Evolutionary conservation across 176 grass and related monocot species (phyloP).

Genomic region (Stipa capillata): DNA sequence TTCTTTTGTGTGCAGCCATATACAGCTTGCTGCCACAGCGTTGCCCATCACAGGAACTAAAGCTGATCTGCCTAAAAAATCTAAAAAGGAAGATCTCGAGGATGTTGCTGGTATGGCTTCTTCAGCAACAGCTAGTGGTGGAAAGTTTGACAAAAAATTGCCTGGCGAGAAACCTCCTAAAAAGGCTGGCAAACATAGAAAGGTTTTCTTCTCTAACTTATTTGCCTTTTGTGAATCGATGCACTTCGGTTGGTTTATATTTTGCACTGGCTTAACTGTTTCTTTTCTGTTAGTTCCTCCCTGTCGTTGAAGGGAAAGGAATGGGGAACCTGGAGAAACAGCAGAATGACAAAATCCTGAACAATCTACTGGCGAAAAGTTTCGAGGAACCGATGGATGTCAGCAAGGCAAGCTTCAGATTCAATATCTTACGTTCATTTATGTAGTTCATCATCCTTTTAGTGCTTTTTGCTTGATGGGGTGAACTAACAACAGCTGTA

Average conservation of each 20-base stretch:
- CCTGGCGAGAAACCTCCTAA: conserved; percentile 83
- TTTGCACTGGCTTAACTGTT: neutral
- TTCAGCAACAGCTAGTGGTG: conserved; percentile 83
- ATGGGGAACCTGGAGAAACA: conserved; percentile 58
- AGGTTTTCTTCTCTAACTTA: conserved; percentile 21
- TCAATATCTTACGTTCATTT: neutral
- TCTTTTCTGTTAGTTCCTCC: conserved; percentile 46
- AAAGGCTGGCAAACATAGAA: conserved; percentile 79
- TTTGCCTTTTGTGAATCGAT: neutral
- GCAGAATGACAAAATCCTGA: conserved; percentile 71
- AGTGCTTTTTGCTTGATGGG: neutral
- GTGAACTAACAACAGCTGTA: neutral
- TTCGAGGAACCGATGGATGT: conserved; percentile 63
- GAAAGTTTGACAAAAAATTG: conserved; percentile 88
- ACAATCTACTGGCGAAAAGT: conserved; percentile 51
- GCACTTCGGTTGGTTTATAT: neutral
- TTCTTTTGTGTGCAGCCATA: conserved; percentile 49
- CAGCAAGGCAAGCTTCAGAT: conserved; percentile 49
- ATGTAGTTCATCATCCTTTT: neutral
- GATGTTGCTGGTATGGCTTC: conserved; percentile 80
- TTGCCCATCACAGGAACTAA: conserved; percentile 77
- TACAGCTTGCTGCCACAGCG: conserved; percentile 74
- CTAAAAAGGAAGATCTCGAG: conserved; percentile 77
- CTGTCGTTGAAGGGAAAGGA: conserved; percentile 71
- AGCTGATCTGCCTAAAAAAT: conserved; percentile 58